phyloP scores from a whole-genome alignment of 176 grass and related monocot genomes.

The Pontederia paniculata region DNA sequence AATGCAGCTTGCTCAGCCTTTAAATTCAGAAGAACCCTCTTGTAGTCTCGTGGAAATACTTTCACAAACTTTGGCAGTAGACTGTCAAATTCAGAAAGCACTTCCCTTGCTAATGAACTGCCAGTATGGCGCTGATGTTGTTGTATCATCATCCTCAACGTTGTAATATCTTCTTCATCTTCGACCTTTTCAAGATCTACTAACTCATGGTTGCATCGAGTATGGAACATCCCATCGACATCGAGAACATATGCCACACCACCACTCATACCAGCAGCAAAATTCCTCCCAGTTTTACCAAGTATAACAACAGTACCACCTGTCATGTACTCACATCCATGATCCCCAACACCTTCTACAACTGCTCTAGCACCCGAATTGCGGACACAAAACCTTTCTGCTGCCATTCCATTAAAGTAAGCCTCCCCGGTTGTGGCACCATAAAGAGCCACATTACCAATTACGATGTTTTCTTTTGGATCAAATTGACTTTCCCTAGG shows the following conservation, averaged over 20 bases:
- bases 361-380: conserved; percentile 97
- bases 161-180: conserved; percentile 76
- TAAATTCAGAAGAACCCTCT: conserved; percentile 49
- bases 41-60: conserved; percentile 86
- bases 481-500: conserved; percentile 61
- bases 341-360: conserved; percentile 93
- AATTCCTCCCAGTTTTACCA: conserved; percentile 91
- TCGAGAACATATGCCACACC: conserved; percentile 91
- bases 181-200: conserved; percentile 73
- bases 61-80: conserved; percentile 80
- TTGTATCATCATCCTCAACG: conserved; percentile 87
- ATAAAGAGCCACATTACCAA: conserved; percentile 97
- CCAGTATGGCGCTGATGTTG: conserved; percentile 66
- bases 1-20: conserved; percentile 46
- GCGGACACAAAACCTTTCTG: conserved; percentile 97
- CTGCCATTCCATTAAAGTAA: conserved; percentile 97
- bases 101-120: conserved; percentile 59
- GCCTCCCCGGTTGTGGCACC: conserved; percentile 87
- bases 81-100: conserved; percentile 68
- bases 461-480: conserved; percentile 91
- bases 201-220: conserved; percentile 67
- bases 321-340: conserved; percentile 99
- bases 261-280: conserved; percentile 99
- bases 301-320: conserved; percentile 85
- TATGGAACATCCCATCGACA: conserved; percentile 56